Base-by-base conservation (phyloP, 2,329 filamentous ascomycete genomes). In the Ceratocystis albifundus region DNA sequence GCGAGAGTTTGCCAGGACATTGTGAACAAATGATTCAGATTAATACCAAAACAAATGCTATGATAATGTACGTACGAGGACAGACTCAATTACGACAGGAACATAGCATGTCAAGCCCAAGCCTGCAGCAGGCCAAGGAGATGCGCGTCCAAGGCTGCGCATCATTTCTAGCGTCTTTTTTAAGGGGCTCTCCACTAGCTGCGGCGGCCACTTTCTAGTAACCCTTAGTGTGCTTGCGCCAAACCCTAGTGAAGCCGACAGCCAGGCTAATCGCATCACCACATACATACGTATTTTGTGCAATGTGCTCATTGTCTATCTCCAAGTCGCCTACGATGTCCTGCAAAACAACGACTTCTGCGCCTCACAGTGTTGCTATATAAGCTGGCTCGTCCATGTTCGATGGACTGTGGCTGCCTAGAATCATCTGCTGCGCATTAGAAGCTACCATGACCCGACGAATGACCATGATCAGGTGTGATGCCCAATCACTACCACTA, bases 231-330 rank as follows among this genome's bases (percentile, higher is more conserved):
- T 41, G 10, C 36, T 1, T 15, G 36, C 4, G 36, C 2, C 12
- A 10, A 15, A 41, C 36, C 36, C 36, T 41, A 41, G 36, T 41
- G 36, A 12, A 3, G 36, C 36, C 10, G 32, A 36, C 32, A 36
- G 32, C 32, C 7, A 32, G 30, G 32, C 32, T 32, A 32, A 6
- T 32, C 30, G 30, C 30, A 6, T 7, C 1, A 7, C 32, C 32
- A 36, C 8, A 36, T 4, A 7, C 30, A 32, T 32, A 1, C 6
- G 7, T 10, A 4, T 1, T 12, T 41, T 10, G 36, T 12, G 82
- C 84, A 74, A 87, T 84, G 70, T 87, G 86, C 70, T 84, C 79
- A 76, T 85, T 86, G 0, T 83, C 84, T 0, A 77, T 74, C 12
- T 74, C 75, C 66, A 88, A 86, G 66, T 77, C 82, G 0, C 85